phyloP scores from a whole-genome alignment of 2,329 filamentous ascomycete genomes.

The Sporothrix mexicana region DNA sequence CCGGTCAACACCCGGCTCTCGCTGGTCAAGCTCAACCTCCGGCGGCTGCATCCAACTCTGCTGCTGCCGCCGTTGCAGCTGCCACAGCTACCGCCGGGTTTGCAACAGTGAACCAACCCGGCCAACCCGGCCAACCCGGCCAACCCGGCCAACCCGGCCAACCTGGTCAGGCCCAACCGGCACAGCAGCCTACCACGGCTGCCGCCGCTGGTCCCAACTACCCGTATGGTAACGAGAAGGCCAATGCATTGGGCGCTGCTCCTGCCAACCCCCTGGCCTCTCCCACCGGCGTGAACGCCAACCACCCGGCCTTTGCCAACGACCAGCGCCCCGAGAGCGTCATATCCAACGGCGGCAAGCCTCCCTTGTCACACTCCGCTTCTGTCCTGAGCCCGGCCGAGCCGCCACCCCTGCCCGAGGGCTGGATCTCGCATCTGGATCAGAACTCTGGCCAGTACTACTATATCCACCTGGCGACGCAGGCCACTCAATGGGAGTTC shows the following conservation, averaged over 20 bases:
- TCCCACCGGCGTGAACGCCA: slow-evolving; percentile 62
- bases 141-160: not conserved
- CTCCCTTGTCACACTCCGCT: slow-evolving; percentile 52
- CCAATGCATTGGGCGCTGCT: slow-evolving; percentile 39
- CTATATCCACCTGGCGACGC: slow-evolving; percentile 94
- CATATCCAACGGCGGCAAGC: slow-evolving; percentile 52
- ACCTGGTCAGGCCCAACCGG: slow-evolving; percentile 32
- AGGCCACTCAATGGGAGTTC: slow-evolving; percentile 98
- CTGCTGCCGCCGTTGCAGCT: slow-evolving; percentile 32
- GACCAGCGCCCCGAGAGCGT: slow-evolving; percentile 64
- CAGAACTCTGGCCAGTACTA: slow-evolving; percentile 97
- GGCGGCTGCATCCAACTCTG: slow-evolving; percentile 32
- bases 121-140: not conserved
- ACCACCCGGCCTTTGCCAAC: slow-evolving; percentile 91
- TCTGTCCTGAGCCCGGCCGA: slow-evolving; percentile 70
- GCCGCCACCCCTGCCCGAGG: slow-evolving; percentile 91
- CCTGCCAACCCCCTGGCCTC: slow-evolving; percentile 48
- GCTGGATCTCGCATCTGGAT: slow-evolving; percentile 97
- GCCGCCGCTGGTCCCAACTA: slow-evolving; percentile 27
- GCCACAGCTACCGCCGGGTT: slow-evolving; percentile 38
- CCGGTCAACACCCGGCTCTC: slow-evolving; percentile 39
- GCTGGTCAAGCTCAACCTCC: slow-evolving; percentile 21
- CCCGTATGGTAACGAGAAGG: slow-evolving; percentile 35
- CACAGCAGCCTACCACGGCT: slow-evolving; percentile 30
- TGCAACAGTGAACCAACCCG: slow-evolving; percentile 29